Percentiles rank a stretch among this genome's conserved stretches.
Conservation (phyloP, 352 stramenopile species). For the Globisporangium barbulae region DNA sequence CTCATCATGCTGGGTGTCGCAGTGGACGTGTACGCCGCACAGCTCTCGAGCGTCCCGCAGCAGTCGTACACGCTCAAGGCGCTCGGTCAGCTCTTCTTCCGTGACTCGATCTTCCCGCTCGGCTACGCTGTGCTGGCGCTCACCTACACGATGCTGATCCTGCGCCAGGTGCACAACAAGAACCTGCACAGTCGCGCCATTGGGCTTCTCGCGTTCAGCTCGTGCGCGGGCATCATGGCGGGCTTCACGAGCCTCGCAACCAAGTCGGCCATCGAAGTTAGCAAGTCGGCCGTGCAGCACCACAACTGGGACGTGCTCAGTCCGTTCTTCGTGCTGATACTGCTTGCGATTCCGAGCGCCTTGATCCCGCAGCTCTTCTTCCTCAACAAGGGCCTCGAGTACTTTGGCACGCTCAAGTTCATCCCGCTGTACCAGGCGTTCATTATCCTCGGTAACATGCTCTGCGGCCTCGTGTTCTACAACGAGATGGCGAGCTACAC, state of each 20-base stretch:
- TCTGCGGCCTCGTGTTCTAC: slow-evolving; percentile 76
- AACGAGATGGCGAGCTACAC: slow-evolving; percentile 73
- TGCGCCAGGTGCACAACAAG: slow-evolving; percentile 48
- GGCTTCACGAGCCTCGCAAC: slow-evolving; percentile 76
- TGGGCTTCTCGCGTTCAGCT: slow-evolving; percentile 65
- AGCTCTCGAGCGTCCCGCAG: slow-evolving; percentile 37
- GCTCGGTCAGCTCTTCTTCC: slow-evolving; percentile 41
- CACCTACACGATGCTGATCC: slow-evolving; percentile 44
- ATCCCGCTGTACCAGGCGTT: slow-evolving; percentile 81
- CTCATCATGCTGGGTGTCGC: slow-evolving; percentile 63
- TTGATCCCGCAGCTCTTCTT: slow-evolving; percentile 74
- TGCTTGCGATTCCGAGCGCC: slow-evolving; percentile 53
- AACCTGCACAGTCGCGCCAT: slow-evolving; percentile 43
- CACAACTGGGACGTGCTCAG: slow-evolving; percentile 51
- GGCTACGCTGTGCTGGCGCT: slow-evolving; percentile 50
- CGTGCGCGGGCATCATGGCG: slow-evolving; percentile 69
- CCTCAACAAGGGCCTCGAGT: slow-evolving; percentile 74
- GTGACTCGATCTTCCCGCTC: slow-evolving; percentile 53
- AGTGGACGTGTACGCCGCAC: slow-evolving; percentile 57
- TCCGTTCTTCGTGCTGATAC: slow-evolving; percentile 65
- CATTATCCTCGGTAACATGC: slow-evolving; percentile 78
- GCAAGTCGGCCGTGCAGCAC: slow-evolving; percentile 41
- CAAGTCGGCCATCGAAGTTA: slow-evolving; percentile 68
- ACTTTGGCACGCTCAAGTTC: slow-evolving; percentile 78
- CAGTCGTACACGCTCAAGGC: slow-evolving; percentile 57